A percentile compares a stretch with the other conserved stretches of the same genome.
phyloP scores from a whole-genome alignment of 306 rosid species.

The Malus sieversii region DNA sequence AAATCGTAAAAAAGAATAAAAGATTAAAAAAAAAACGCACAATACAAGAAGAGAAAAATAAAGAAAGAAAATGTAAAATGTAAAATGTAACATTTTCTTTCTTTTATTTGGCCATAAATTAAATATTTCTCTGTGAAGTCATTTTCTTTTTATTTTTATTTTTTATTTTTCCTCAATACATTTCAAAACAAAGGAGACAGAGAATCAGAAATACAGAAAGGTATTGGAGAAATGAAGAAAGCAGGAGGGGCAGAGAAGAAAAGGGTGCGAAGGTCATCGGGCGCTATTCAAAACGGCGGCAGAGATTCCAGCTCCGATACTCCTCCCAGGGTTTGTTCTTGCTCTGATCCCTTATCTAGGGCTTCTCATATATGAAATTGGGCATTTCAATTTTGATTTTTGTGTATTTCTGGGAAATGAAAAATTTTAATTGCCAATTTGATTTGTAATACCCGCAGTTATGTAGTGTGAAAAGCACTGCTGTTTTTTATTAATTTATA shows the following conservation, averaged over 20 bases:
- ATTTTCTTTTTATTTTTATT: background rate
- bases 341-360: constrained; percentile 36
- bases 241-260: constrained; percentile 88
- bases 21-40: background rate
- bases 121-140: background rate
- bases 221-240: constrained; percentile 57
- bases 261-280: constrained; percentile 73
- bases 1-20: background rate
- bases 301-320: constrained; percentile 78
- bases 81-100: background rate
- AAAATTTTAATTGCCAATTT: background rate
- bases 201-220: background rate
- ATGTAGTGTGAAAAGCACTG: background rate
- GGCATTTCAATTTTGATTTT: background rate
- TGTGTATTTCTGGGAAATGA: background rate
- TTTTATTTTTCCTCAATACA: background rate
- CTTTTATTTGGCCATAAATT: background rate
- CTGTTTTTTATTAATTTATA: background rate
- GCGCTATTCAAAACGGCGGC: constrained; percentile 54
- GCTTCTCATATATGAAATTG: constrained; percentile 1
- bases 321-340: constrained; percentile 66
- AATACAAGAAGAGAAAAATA: background rate
- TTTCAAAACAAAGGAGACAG: background rate
- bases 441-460: background rate
- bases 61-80: background rate